A percentile compares a stretch with the other conserved stretches of the same genome.
Evolutionary conservation across 495 filamentous ascomycete species (phyloP).

Genomic region (Aspergillus haitiensis): DNA sequence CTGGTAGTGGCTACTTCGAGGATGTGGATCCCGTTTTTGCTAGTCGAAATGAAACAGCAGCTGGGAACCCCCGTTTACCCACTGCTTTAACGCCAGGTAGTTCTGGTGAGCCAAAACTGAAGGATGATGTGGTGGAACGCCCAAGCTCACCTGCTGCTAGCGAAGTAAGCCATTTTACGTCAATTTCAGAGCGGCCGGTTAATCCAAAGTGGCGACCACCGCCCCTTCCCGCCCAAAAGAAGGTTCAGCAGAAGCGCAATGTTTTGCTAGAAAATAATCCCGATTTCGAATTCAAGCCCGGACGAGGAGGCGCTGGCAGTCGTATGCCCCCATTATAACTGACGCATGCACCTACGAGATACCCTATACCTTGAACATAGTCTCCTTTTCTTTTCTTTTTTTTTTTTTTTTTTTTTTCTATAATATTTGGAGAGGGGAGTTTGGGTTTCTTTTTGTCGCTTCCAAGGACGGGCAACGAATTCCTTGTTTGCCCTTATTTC

Average conservation of each 20-base stretch:
- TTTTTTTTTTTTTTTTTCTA: background rate
- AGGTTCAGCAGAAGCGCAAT: conserved; percentile 51
- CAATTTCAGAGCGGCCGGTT: conserved; percentile 77
- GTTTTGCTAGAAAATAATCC: conserved; percentile 68
- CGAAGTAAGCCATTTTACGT: conserved; percentile 79
- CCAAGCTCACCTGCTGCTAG: conserved; percentile 73
- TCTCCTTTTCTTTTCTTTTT: conserved; percentile 6
- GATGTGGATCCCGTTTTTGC: conserved; percentile 90
- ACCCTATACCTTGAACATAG: conserved; percentile 29
- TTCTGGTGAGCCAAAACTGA: conserved; percentile 37
- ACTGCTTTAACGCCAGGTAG: conserved; percentile 39
- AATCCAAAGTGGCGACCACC: conserved; percentile 77
- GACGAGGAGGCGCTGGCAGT: conserved; percentile 27
- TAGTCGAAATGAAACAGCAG: conserved; percentile 38
- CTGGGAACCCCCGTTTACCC: conserved; percentile 28
- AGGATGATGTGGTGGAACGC: conserved; percentile 64
- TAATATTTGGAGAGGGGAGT: background rate
- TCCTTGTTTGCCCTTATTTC: background rate
- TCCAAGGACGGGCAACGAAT: too few species aligned
- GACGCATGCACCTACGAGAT: conserved; percentile 26
- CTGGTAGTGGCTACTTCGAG: conserved; percentile 74
- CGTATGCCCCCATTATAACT: conserved; percentile 29
- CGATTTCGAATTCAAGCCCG: conserved; percentile 63
- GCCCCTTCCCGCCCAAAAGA: conserved; percentile 44
- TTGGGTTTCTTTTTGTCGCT: background rate